phyloP scores from a whole-genome alignment of 2,329 filamentous ascomycete species.

The Coniochaeta sp. region DNA sequence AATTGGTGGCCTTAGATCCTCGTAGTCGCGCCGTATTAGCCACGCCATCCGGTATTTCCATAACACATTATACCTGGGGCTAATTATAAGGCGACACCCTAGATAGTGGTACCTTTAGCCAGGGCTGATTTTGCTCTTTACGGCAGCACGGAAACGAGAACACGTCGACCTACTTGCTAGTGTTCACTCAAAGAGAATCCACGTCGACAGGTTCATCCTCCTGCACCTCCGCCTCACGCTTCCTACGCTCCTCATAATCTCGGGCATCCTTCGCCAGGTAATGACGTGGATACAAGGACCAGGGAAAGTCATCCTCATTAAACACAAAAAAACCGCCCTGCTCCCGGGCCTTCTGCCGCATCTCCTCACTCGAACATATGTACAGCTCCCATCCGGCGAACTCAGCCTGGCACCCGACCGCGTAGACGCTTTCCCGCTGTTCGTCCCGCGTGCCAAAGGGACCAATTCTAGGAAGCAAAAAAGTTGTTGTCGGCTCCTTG shows the following conservation, averaged over 20 bases:
- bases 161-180: no score
- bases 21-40: no score
- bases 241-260: background rate
- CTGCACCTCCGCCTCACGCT: background rate
- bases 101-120: no score
- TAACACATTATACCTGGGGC: no score
- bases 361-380: slow-evolving; percentile 1
- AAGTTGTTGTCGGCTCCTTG: background rate
- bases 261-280: background rate
- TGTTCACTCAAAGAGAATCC: no score
- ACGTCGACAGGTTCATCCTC: no score
- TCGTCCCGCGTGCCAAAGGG: background rate
- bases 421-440: background rate
- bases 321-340: background rate
- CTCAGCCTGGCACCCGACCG: background rate
- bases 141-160: no score
- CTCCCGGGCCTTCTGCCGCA: background rate
- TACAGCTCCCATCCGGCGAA: background rate
- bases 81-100: no score
- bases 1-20: no score
- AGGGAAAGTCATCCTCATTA: background rate
- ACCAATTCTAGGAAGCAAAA: background rate
- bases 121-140: no score
- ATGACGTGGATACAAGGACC: background rate
- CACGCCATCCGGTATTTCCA: no score